phyloP scores from a whole-genome alignment of 768 basidiomycete genomes.

The Mycena chlorophos region DNA sequence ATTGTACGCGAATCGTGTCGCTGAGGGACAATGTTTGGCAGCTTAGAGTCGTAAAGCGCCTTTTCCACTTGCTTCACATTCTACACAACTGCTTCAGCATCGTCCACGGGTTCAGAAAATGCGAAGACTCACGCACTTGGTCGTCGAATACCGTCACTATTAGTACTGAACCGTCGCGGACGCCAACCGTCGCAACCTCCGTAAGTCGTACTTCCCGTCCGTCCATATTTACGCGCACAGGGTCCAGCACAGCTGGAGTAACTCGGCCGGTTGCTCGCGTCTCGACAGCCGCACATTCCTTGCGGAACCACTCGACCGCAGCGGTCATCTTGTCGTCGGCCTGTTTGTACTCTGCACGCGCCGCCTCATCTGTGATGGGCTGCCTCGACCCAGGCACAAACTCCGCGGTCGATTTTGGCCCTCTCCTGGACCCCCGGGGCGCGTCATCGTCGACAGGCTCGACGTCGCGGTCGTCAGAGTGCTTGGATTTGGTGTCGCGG shows the following conservation, averaged over 20 bases:
- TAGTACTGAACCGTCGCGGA: constrained; percentile 73
- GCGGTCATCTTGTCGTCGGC: constrained; percentile 63
- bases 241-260: constrained; percentile 67
- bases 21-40: constrained; percentile 74
- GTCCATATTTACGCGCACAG: constrained; percentile 61
- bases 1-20: constrained; percentile 69
- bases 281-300: constrained; percentile 73
- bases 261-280: constrained; percentile 75
- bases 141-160: constrained; percentile 79
- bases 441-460: too few species aligned
- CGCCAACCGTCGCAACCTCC: constrained; percentile 78
- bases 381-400: constrained; percentile 71
- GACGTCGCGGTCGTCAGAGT: too few species aligned
- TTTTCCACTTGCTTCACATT: constrained; percentile 73
- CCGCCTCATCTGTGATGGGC: constrained; percentile 52
- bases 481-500: too few species aligned
- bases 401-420: constrained; percentile 52
- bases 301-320: constrained; percentile 72
- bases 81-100: too few species aligned
- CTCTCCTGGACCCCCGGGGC: too few species aligned
- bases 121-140: constrained; percentile 47
- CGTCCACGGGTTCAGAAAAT: neutral
- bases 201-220: constrained; percentile 51
- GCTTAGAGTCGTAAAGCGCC: constrained; percentile 72
- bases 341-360: constrained; percentile 61